These are phyloP conservation scores for Pezicula carpinea DNA, from an alignment of 2,329 filamentous ascomycete species.

Conservation along the genomic window DNA sequence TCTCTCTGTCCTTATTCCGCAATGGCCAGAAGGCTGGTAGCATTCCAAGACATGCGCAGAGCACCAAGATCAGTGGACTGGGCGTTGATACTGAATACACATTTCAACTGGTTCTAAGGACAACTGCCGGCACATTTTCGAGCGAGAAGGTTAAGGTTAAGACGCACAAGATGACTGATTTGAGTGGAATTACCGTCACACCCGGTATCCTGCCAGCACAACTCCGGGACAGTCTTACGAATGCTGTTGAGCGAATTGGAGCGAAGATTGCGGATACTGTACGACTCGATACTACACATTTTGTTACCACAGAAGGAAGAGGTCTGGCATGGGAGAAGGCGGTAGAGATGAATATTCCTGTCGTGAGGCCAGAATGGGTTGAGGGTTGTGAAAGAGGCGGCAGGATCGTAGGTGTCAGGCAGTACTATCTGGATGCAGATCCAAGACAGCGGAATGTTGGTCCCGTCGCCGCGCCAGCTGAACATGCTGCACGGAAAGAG, in stretches of 20 bases:
- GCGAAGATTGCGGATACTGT: conserved; percentile 87
- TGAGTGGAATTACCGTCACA: conserved; percentile 92
- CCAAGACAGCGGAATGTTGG: conserved; percentile 28
- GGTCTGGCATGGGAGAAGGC: conserved; percentile 94
- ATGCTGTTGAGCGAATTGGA: conserved; percentile 81
- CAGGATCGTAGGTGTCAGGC: conserved; percentile 86
- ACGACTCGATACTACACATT: conserved; percentile 96
- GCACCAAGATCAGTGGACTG: conserved; percentile 93
- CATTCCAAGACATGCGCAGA: conserved; percentile 87
- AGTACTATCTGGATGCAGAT: conserved; percentile 92
- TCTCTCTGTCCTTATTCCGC: conserved; percentile 85
- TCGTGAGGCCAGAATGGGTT: conserved; percentile 95
- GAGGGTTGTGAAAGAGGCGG: conserved; percentile 94
- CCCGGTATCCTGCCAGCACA: conserved; percentile 76
- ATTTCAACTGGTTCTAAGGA: conserved; percentile 89
- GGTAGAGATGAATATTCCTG: conserved; percentile 94
- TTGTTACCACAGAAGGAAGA: conserved; percentile 90
- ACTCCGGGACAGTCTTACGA: conserved; percentile 66
- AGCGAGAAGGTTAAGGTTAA: conserved; percentile 81
- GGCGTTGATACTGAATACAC: conserved; percentile 96
- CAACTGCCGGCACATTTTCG: conserved; percentile 79
- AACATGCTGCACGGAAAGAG: conserved; percentile 13
- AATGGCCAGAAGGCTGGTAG: conserved; percentile 96
- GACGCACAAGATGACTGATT: conserved; percentile 98
- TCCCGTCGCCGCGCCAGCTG: conserved; percentile 9